These are phyloP conservation scores for Extremus antarcticus DNA, from an alignment of 495 filamentous ascomycete genomes.

Conservation along the genomic window DNA sequence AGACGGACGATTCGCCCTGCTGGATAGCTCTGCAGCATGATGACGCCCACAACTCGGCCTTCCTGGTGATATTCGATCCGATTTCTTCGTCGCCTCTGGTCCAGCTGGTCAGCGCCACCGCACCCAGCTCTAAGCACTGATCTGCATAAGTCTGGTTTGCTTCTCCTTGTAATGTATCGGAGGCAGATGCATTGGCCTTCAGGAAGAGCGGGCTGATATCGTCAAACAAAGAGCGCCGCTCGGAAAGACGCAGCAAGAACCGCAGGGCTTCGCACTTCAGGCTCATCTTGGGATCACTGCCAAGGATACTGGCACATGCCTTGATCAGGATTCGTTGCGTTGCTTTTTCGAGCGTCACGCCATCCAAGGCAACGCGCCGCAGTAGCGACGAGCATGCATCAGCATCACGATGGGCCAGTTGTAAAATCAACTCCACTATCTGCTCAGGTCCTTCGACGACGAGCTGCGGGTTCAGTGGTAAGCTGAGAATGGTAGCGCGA, in stretches of 20 bases:
- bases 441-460: neutral
- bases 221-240: too few species aligned
- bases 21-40: neutral
- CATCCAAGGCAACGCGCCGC: neutral
- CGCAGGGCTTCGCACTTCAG: neutral
- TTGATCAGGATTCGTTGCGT: neutral
- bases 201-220: neutral
- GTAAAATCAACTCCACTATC: neutral
- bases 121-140: constrained; percentile 5
- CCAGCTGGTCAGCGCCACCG: too few species aligned
- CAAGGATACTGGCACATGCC: neutral
- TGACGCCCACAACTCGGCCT: neutral
- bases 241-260: neutral
- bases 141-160: neutral
- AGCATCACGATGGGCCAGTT: neutral
- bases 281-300: neutral
- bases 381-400: neutral
- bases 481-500: too few species aligned
- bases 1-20: neutral
- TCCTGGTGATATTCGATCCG: neutral
- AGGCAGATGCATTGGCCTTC: neutral
- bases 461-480: too few species aligned
- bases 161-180: neutral
- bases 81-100: too few species aligned
- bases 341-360: neutral